Evolutionary conservation across 306 rosid species (phyloP).

Genomic region (Cucurbita argyrosperma): DNA sequence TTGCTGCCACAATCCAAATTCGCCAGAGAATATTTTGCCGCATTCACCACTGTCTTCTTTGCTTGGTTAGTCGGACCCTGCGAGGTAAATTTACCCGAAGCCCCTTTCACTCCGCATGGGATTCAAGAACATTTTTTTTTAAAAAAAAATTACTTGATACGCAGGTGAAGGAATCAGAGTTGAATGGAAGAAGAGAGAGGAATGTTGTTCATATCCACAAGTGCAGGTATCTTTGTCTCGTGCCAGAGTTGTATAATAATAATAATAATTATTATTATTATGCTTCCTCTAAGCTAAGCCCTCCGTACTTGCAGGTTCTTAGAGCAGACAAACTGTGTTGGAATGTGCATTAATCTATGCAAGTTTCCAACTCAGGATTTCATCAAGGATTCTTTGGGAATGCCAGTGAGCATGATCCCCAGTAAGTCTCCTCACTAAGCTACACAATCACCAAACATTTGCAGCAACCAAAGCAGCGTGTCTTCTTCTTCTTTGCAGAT

Average conservation of each 20-base stretch:
- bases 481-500: slow-evolving; percentile 33
- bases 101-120: no score
- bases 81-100: slow-evolving; percentile 32
- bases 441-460: not conserved
- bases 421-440: slow-evolving; percentile 37
- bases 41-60: slow-evolving; percentile 61
- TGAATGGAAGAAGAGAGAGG: slow-evolving; percentile 61
- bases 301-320: slow-evolving; percentile 41
- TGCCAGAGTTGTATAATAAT: not conserved
- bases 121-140: no score
- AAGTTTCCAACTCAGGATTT: slow-evolving; percentile 71
- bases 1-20: slow-evolving; percentile 53
- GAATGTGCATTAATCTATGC: slow-evolving; percentile 82
- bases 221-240: slow-evolving; percentile 52
- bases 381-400: slow-evolving; percentile 60
- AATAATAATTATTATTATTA: not conserved
- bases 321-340: slow-evolving; percentile 69
- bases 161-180: slow-evolving; percentile 66
- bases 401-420: slow-evolving; percentile 79
- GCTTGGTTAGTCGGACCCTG: slow-evolving; percentile 86
- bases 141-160: no score
- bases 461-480: not conserved
- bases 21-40: slow-evolving; percentile 58
- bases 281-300: not conserved
- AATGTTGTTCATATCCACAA: slow-evolving; percentile 58